Base-by-base conservation (phyloP, 2,329 filamentous ascomycete species). In the Phoma herbarum region DNA sequence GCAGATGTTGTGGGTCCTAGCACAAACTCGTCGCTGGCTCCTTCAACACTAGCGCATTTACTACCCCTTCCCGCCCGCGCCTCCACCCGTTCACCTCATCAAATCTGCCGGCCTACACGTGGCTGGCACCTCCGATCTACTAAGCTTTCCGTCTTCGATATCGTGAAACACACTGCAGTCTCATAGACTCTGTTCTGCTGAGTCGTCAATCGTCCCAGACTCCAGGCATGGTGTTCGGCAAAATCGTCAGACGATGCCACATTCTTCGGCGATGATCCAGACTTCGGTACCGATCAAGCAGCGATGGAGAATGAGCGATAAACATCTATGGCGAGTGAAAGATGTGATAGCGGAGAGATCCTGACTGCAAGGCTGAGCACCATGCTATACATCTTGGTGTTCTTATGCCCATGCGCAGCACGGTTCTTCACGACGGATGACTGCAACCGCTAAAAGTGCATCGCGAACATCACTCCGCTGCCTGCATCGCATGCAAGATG, bases 21-120 rank as follows among this genome's bases (percentile, higher is more conserved):
- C 4, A 23, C 20, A 22, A 4, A 11, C 44, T 23, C 6, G 28
- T 35, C 44, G 29, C 28, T 47, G 26, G 11, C 29, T 9, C 8
- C 23, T 23, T 37, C 3, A 22, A 12, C 6, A 18, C 22, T 37
- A 37, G 45, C 31, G 20, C 37, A 18, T 20, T 33, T 46, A 20
- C 29, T 16, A 29, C 16, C 29, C 14, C 45, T 37, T 48, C 7
- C 14, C 31, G 20, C 31, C 12, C 20, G 20, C 20, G 2, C 45
- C 45, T 48, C 42, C 42, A 45, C 28, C 28, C 28, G 43, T 50
- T 28, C 47, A 26, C 20, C 14, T 28, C 31, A 49, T 37, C 29
- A 47, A 37, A 25, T 22, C 16, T 48, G 29, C 46, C 20, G 46
- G 20, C 31, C 31, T 7, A 49, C 22, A 22, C 6, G 46, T 49